phyloP scores from a whole-genome alignment of 495 filamentous ascomycete genomes.

The Penicillium macrosclerotiorum region DNA sequence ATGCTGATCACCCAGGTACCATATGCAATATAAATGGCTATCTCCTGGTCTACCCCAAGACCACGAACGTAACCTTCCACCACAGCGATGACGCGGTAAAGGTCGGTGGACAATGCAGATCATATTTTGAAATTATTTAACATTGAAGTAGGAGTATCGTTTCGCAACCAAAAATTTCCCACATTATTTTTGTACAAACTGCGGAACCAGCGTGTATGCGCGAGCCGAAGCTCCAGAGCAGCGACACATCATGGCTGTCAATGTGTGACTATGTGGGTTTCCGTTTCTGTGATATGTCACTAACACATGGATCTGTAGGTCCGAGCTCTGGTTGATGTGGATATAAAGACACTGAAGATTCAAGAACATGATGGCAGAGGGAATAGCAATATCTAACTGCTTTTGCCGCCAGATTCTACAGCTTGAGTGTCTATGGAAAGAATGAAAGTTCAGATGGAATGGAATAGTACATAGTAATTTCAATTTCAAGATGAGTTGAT shows the following conservation, averaged over 20 bases:
- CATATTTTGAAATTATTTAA: background rate
- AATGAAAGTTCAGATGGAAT: background rate
- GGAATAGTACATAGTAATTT: background rate
- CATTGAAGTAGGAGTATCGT: slow-evolving; percentile 27
- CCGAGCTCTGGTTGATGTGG: slow-evolving; percentile 29
- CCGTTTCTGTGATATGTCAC: background rate
- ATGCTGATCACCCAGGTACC: slow-evolving; percentile 24
- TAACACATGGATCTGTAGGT: slow-evolving; percentile 16
- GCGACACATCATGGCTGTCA: slow-evolving; percentile 32
- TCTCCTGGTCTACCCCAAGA: slow-evolving; percentile 35
- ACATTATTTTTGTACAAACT: slow-evolving; percentile 42
- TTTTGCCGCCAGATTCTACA: background rate
- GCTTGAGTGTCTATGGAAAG: background rate
- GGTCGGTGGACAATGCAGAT: background rate
- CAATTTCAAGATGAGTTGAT: background rate
- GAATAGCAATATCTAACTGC: background rate
- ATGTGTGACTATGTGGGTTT: slow-evolving; percentile 23
- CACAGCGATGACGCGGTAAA: slow-evolving; percentile 20
- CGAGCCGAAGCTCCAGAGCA: slow-evolving; percentile 23
- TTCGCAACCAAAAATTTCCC: slow-evolving; percentile 34
- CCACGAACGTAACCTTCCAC: slow-evolving; percentile 22
- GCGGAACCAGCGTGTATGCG: slow-evolving; percentile 37
- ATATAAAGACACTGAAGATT: slow-evolving; percentile 26
- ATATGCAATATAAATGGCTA: slow-evolving; percentile 46
- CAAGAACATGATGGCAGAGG: slow-evolving; percentile 26